A percentile compares a stretch with the other conserved stretches of the same genome.
Conservation (phyloP, 495 filamentous ascomycete genomes). For the Thermothielavioides terrestris region DNA sequence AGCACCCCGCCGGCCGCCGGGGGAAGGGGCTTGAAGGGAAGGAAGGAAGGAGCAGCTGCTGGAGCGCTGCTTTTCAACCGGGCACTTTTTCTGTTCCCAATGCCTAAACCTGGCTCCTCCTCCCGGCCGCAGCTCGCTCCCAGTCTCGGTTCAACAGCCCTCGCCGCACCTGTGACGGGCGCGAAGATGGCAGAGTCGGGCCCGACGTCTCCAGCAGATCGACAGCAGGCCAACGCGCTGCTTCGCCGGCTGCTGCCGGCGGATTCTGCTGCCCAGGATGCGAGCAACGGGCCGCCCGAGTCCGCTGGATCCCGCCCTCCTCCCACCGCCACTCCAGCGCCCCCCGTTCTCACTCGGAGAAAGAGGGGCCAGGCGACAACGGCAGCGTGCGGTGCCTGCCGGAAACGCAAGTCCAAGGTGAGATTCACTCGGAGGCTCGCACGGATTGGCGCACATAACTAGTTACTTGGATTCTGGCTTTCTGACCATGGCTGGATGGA, state of each 20-base stretch:
- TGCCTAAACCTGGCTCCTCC: too few species aligned
- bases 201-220: slow-evolving; percentile 2
- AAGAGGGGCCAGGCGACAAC: slow-evolving; percentile 38
- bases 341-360: slow-evolving; percentile 1
- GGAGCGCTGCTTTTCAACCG: too few species aligned
- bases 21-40: too few species aligned
- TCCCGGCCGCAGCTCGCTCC: too few species aligned
- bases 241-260: slow-evolving; percentile 16
- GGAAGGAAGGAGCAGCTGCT: too few species aligned
- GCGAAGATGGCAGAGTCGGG: slow-evolving; percentile 1
- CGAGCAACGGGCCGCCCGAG: background rate
- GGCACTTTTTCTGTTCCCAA: too few species aligned
- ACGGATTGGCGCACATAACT: too few species aligned
- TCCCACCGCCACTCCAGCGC: background rate
- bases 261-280: background rate
- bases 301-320: background rate
- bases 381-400: slow-evolving; percentile 46
- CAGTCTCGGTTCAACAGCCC: too few species aligned
- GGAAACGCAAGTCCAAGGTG: slow-evolving; percentile 49
- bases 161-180: too few species aligned
- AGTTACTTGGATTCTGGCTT: too few species aligned
- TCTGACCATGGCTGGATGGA: background rate
- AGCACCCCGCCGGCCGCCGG: too few species aligned
- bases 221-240: background rate
- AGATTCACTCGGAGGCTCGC: background rate